phyloP scores from a whole-genome alignment of 805 yeast genomes.

The Schizosaccharomyces octosporus region DNA sequence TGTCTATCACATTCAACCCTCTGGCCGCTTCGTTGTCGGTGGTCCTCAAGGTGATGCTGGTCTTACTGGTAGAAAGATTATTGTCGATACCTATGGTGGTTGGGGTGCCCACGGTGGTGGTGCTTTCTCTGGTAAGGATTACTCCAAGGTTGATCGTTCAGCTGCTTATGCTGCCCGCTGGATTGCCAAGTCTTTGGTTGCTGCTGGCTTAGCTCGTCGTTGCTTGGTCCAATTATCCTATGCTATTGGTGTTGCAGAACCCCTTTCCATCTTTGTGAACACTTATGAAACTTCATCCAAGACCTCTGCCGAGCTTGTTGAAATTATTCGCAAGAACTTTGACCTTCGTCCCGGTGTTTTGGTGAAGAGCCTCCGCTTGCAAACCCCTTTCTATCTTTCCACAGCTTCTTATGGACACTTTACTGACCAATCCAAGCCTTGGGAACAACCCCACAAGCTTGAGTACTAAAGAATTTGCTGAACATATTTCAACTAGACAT shows the following conservation, averaged over 20 bases:
- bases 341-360: constrained; percentile 98
- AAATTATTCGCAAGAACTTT: constrained; percentile 76
- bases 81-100: constrained; percentile 98
- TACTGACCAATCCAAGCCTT: constrained; percentile 94
- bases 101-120: constrained; percentile 99
- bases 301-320: constrained; percentile 73
- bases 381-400: constrained; percentile 96
- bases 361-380: constrained; percentile 87
- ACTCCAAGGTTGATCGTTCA: constrained; percentile 97
- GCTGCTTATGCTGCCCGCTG: constrained; percentile 99
- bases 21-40: constrained; percentile 98
- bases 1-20: constrained; percentile 93
- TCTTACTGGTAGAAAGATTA: constrained; percentile 96
- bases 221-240: constrained; percentile 94
- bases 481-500: neutral
- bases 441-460: constrained; percentile 75
- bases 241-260: constrained; percentile 99
- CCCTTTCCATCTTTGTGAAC: constrained; percentile 90
- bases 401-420: constrained; percentile 99
- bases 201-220: constrained; percentile 88
- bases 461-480: constrained; percentile 12
- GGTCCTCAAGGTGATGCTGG: constrained; percentile 99
- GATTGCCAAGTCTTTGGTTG: constrained; percentile 95
- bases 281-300: constrained; percentile 91
- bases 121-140: constrained; percentile 98